phyloP scores from a whole-genome alignment of 2,329 filamentous ascomycete species.

The Pseudopyricularia cyperi region DNA sequence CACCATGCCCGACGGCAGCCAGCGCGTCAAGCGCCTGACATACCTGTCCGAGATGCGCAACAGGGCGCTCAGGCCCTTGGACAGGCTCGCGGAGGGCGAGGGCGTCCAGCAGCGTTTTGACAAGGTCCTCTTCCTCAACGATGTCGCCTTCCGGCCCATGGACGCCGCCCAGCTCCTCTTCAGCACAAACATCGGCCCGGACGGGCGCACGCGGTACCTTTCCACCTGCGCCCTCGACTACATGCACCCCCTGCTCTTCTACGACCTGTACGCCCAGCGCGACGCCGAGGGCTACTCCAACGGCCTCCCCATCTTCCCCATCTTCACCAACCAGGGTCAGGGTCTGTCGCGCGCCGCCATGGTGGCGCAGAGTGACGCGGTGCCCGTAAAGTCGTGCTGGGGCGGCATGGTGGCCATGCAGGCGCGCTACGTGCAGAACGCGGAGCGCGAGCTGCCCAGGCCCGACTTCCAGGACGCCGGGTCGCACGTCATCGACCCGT shows the following conservation, averaged over 20 bases:
- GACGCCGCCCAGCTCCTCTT: slow-evolving; percentile 49
- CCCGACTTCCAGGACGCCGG: slow-evolving; percentile 19
- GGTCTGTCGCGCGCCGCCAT: slow-evolving; percentile 49
- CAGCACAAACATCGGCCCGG: slow-evolving; percentile 37
- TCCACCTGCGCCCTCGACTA: slow-evolving; percentile 63
- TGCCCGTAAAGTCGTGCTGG: slow-evolving; percentile 64
- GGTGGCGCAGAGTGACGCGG: slow-evolving; percentile 45
- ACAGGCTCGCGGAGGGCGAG: slow-evolving; percentile 24
- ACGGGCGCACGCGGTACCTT: slow-evolving; percentile 44
- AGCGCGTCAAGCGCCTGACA: slow-evolving; percentile 57
- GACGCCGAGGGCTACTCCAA: slow-evolving; percentile 51
- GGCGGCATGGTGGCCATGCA: slow-evolving; percentile 62
- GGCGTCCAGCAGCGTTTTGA: slow-evolving; percentile 26
- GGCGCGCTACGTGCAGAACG: slow-evolving; percentile 42
- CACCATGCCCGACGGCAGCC: slow-evolving; percentile 46
- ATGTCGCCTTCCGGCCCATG: slow-evolving; percentile 39
- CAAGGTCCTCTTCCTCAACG: slow-evolving; percentile 53
- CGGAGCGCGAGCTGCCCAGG: slow-evolving; percentile 15
- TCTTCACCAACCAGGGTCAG: slow-evolving; percentile 41
- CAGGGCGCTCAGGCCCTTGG: slow-evolving; percentile 50
- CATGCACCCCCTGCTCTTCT: slow-evolving; percentile 52
- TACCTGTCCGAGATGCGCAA: slow-evolving; percentile 65
- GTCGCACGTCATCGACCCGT: slow-evolving; percentile 21
- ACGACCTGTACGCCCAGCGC: slow-evolving; percentile 62
- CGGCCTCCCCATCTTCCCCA: slow-evolving; percentile 55